Evolutionary conservation across 148 eudicot genomes (phyloP), one percentile per base, ranked within the genome.

Genomic region (Amaranthus cruentus): DNA sequence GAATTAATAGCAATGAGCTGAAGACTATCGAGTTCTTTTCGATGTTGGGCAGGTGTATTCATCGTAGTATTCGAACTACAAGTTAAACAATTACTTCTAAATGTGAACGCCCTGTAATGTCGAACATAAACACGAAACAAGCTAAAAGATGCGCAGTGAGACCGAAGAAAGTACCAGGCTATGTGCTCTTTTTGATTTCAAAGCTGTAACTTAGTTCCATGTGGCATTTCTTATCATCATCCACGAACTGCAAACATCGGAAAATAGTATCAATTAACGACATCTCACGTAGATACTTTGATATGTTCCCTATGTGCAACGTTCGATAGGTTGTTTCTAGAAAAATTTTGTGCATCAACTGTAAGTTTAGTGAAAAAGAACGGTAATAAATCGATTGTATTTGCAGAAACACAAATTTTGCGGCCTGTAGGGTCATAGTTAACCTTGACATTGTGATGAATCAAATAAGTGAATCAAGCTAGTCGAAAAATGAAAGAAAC

Each of bases 141-240:
- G 15, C 12, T 55, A 44, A 47, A 47, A 55, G 56, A 66, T 50
- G 55, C 51, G 56, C 62, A 65, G 6, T 55, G 49, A 56, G 60
- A 66, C 9, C 46, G 38, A 55, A 6, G 14, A 12, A 50, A 54
- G 66, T 63, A 48, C 28, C 7, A 61, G 38, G 65, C 80, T 81
- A 84, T 13, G 74, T 73, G 3, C 77, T 80, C 83, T 77, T 86
- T 58, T 69, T 80, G 50, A 86, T 85, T 77, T 83, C 91, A 56
- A 86, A 88, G 62, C 78, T 82, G 77, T 86, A 88, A 43, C 85
- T 66, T 51, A 86, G 85, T 84, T 88, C 91, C 91, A 84, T 78
- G 61, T 86, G 81, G 66, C 87, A 80, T 70, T 85, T 82, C 62
- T 64, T 84, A 74, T 88, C 91, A 69, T 88, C 91, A 50, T 88